Evolutionary conservation across 1,284 basidiomycete genomes (phyloP), one percentile per base, ranked within the genome.

Genomic region (Sphagnurus paluster): DNA sequence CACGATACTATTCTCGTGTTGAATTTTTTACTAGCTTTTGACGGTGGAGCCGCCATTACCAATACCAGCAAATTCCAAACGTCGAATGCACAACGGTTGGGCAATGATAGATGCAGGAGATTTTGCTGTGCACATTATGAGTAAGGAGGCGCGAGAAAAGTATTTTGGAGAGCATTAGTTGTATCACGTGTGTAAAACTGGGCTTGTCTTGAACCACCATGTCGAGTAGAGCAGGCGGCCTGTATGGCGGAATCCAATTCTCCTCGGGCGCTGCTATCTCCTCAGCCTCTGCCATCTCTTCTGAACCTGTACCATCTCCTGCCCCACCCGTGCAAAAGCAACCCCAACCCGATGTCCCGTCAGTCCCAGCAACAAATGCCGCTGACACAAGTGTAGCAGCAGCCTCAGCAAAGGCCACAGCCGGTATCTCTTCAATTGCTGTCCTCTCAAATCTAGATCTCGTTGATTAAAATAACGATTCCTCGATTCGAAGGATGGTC

Each of bases 241-340:
- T 90, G 44, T 90, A 90, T 56, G 87, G 87, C 40, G 87, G 87
- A 59, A 88, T 90, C 53, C 84, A 87, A 47, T 90, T 90, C 66
- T 86, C 85, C 28, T 77, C 82, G 49, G 71, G 75, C 33, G 72
- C 78, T 52, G 71, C 77, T 14, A 67, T 77, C 47, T 71, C 77
- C 40, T 64, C 76, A n/a, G n/a, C n/a, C 19, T 59, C 69, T 40
- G 37, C 55, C 34, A n/a, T 42, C 60, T 49, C 48, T 54, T 28
- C 42, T 54, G 38, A 38, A 60, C 42, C 44, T 29, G 8, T 41
- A 43, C 28, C 6, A 23, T 49, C 20, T 45, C 23, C 35, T 49
- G 6, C n/a, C 46, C 29, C 39, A 48, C 42, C 35, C 56, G 47
- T 55, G 17, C 44, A 59, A 42, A 46, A 56, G 38, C 50, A 57